Evolutionary conservation across 805 yeast genomes (phyloP), one percentile per base, ranked within the genome.

Genomic region (Candida ovalis): DNA sequence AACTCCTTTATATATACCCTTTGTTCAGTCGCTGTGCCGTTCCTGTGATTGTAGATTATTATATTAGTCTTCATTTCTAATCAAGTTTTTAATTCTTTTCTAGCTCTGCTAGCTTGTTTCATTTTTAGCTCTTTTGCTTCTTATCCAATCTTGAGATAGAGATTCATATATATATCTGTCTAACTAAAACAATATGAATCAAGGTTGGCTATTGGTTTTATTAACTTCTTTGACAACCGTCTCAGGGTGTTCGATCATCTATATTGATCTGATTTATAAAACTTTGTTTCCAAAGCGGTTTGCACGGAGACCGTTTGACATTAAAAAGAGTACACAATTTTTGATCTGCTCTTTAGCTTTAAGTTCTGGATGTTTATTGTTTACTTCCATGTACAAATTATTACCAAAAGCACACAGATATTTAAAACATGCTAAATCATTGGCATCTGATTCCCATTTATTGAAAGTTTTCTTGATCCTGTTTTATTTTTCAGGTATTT

Each of bases 331-430:
- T 61, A 78, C 84, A 33, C 65, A 69, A 13, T 82, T 91, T 61
- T 74, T 92, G 51, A 82, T 87, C 36, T 82, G 82, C 30, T 85
- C 96, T 2, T 74, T 92, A 25, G 78, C 94, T 0, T 67, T 91
- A 43, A 82, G 91, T 54, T 74, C 92, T 0, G 98, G 99, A 0
- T 88, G 96, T 23, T 74, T 92, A 64, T 49, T 84, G 1, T 80
- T 90, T 59, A 89, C 97, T 0, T 79, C 96, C 0, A 67, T 92
- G 43, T 86, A 80, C 68, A 78, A 82, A 51, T 71, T 92, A 44
- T 67, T 91, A n/a, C 97, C 97, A 0, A 83, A 80, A 51, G 77
- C 88, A 0, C 56, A 66, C 36, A 59, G 61, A 1, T 81, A 84
- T 57, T 68, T 84, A 32, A 45, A 50, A 15, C 48, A 61, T 39